phyloP scores from a whole-genome alignment of 495 filamentous ascomycete genomes.

The Podospora australis region DNA sequence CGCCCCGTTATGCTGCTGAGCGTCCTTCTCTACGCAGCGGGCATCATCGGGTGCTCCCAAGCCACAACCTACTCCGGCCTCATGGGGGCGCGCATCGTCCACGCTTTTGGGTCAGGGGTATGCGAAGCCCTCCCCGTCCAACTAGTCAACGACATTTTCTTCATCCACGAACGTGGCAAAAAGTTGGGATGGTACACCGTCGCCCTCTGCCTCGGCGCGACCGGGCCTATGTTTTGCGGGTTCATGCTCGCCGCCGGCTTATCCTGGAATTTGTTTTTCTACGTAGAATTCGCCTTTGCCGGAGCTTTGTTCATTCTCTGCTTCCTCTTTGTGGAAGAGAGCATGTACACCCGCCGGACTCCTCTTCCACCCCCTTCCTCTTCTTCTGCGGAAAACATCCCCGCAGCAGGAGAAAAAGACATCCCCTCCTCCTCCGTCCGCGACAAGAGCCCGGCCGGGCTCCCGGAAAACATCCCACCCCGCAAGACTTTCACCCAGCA shows the following conservation, averaged over 20 bases:
- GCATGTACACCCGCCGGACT: constrained; percentile 40
- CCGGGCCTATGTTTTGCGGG: constrained; percentile 31
- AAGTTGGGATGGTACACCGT: constrained; percentile 56
- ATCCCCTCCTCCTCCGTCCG: background rate
- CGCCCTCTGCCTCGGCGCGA: constrained; percentile 27
- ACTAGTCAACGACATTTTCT: constrained; percentile 61
- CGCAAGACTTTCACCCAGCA: constrained; percentile 40
- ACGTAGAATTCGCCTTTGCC: constrained; percentile 38
- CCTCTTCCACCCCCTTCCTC: background rate
- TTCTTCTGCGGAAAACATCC: constrained; percentile 5
- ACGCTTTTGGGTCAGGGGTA: constrained; percentile 54
- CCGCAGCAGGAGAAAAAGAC: background rate
- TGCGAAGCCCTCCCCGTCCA: constrained; percentile 55
- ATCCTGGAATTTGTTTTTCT: constrained; percentile 45
- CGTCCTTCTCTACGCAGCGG: constrained; percentile 24
- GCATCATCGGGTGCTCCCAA: constrained; percentile 23
- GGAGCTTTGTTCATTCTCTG: constrained; percentile 47
- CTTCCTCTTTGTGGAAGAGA: constrained; percentile 41
- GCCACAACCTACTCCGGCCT: constrained; percentile 31
- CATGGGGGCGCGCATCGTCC: constrained; percentile 56
- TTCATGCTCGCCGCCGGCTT: constrained; percentile 31
- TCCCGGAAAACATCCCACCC: constrained; percentile 8
- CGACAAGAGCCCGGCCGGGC: background rate
- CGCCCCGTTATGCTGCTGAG: constrained; percentile 51
- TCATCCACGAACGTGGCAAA: constrained; percentile 59